Evolutionary conservation across 257 asterid genomes (phyloP).

Genomic region (Verbascum thapsus): DNA sequence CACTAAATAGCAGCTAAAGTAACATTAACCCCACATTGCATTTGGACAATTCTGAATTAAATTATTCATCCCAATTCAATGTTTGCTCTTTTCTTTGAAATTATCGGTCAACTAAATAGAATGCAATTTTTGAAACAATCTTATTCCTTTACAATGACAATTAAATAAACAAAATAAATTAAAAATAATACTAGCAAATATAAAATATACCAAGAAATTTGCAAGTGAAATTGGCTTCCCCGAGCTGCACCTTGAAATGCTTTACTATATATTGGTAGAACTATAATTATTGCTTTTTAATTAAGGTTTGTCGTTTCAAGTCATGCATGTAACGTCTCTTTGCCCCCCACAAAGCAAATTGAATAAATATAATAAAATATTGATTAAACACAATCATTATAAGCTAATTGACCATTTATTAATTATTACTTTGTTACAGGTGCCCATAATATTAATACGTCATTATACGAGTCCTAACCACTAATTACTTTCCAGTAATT

Average conservation of each 20-base stretch:
- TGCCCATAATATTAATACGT: background rate
- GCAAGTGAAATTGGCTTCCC: background rate
- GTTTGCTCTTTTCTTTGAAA: background rate
- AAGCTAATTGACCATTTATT: background rate
- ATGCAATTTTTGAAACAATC: background rate
- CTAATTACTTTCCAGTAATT: slow-evolving; percentile 13
- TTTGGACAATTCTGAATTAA: slow-evolving; percentile 9
- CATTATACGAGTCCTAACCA: slow-evolving; percentile 15
- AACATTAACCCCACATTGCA: slow-evolving; percentile 6
- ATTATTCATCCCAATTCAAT: background rate
- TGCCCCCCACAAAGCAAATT: background rate
- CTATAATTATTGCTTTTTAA: slow-evolving; percentile 24
- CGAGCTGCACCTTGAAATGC: slow-evolving; percentile 15
- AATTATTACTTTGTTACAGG: slow-evolving; percentile 2
- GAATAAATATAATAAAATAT: slow-evolving; percentile 8
- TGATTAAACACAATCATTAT: background rate
- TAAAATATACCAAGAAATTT: background rate
- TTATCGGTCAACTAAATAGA: no score
- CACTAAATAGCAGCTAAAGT: slow-evolving; percentile 13
- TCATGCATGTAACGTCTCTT: background rate
- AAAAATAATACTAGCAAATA: background rate
- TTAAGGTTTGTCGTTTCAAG: slow-evolving; percentile 13
- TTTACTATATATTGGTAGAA: slow-evolving; percentile 18
- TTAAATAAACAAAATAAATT: background rate
- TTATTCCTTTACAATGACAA: no score